These are phyloP conservation scores for Penicillium psychrosexuale DNA, from an alignment of 2,329 filamentous ascomycete species.

Conservation along the genomic window DNA sequence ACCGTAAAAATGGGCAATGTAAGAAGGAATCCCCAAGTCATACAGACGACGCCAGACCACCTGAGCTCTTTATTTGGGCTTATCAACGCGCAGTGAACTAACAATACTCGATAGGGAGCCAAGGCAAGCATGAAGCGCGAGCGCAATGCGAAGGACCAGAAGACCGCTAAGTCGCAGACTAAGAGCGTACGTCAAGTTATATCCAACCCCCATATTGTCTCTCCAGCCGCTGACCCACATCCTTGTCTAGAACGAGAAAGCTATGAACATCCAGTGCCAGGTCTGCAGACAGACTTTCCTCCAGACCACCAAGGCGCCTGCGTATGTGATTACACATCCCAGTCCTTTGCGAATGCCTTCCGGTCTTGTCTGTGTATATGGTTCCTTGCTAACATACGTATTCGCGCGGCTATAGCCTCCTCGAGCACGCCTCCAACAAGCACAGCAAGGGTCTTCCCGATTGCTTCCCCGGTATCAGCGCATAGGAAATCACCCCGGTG, in stretches of 20 bases:
- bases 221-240: constrained; percentile 5
- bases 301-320: constrained; percentile 69
- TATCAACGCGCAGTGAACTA: constrained; percentile 9
- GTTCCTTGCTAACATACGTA: constrained; percentile 3
- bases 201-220: neutral
- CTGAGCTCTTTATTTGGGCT: neutral
- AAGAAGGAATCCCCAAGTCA: constrained; percentile 4
- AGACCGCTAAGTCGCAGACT: constrained; percentile 62
- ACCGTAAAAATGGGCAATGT: constrained; percentile 27
- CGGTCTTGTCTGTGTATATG: neutral
- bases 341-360: neutral
- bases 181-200: constrained; percentile 57
- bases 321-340: constrained; percentile 30
- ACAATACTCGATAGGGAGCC: constrained; percentile 47
- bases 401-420: constrained; percentile 42
- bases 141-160: constrained; percentile 63
- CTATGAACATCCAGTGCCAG: constrained; percentile 73
- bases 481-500: neutral
- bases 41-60: neutral
- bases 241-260: constrained; percentile 62
- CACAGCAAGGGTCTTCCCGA: constrained; percentile 69
- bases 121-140: constrained; percentile 71
- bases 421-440: constrained; percentile 71
- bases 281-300: constrained; percentile 76
- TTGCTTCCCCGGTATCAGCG: constrained; percentile 59